Evolutionary conservation across 352 stramenopile genomes (phyloP).

Genomic region (Phytophthora boehmeriae): DNA sequence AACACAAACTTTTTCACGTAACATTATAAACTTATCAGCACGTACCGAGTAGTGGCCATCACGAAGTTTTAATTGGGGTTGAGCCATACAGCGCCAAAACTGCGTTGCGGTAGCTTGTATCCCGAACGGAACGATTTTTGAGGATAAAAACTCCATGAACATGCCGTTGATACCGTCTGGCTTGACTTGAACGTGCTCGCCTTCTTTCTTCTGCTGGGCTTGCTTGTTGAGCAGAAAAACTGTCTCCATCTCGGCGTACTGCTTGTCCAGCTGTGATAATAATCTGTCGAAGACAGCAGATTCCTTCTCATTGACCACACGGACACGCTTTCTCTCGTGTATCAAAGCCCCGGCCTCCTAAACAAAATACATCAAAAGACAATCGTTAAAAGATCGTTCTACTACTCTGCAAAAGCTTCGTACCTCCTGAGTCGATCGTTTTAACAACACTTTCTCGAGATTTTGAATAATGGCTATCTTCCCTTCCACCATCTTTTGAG

Average conservation of each 20-base stretch:
- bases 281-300: constrained; percentile 23
- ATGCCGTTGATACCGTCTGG: constrained; percentile 33
- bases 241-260: constrained; percentile 20
- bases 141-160: constrained; percentile 37
- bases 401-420: not conserved
- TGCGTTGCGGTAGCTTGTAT: constrained; percentile 21
- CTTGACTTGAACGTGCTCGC: constrained; percentile 35
- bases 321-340: constrained; percentile 25
- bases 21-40: not conserved
- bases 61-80: constrained; percentile 26
- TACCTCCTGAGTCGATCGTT: constrained; percentile 27
- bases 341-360: constrained; percentile 20
- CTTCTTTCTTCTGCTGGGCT: constrained; percentile 13
- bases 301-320: constrained; percentile 26
- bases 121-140: constrained; percentile 35
- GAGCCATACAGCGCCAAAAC: constrained; percentile 32
- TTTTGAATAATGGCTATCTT: constrained; percentile 34
- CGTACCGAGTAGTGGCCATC: constrained; percentile 40
- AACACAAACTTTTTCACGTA: not conserved
- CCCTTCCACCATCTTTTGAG: constrained; percentile 38
- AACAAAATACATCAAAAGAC: not conserved
- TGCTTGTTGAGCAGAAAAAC: constrained; percentile 24
- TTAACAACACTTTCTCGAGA: constrained; percentile 36
- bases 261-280: constrained; percentile 22
- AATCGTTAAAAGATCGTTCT: not conserved